A percentile compares a stretch with the other conserved stretches of the same genome.
Evolutionary conservation across 164 flowering plant genomes (phyloP).

Genomic region (Kalanchoe fedtschenkoi): DNA sequence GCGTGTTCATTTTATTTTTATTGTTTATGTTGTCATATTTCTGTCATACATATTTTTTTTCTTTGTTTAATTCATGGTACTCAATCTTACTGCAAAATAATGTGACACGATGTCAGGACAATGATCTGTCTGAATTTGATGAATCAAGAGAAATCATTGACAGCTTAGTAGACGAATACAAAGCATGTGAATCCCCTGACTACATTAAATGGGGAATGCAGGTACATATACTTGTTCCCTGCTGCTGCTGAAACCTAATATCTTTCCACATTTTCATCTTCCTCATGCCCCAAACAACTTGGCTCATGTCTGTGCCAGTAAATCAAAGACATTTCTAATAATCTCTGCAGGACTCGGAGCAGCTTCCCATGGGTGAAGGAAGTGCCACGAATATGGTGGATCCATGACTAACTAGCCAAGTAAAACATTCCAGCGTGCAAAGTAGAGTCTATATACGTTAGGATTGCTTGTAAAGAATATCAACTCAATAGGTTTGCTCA

Average conservation of each 20-base stretch:
- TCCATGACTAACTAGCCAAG: not conserved
- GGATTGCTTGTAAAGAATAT: not conserved
- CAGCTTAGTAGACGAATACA: slow-evolving; percentile 95
- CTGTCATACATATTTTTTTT: not conserved
- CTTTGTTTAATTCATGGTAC: not conserved
- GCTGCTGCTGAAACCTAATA: not conserved
- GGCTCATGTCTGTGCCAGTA: not conserved
- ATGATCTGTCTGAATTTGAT: slow-evolving; percentile 98
- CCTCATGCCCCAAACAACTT: not conserved
- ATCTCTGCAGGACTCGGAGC: not conserved
- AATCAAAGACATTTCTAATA: not conserved
- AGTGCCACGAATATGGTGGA: not conserved
- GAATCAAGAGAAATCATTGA: slow-evolving; percentile 92
- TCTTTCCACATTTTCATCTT: not conserved
- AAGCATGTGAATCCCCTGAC: slow-evolving; percentile 98
- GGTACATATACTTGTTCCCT: slow-evolving; percentile 29
- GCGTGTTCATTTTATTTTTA: too few species aligned
- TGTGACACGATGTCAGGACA: slow-evolving; percentile 52
- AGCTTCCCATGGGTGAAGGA: not conserved
- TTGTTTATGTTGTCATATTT: not conserved
- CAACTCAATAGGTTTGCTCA: too few species aligned
- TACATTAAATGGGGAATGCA: slow-evolving; percentile 99
- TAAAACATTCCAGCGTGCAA: not conserved
- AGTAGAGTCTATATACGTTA: not conserved
- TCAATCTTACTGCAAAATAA: not conserved